These are phyloP conservation scores for Suillus paluster DNA, from an alignment of 768 basidiomycete species.

Conservation along the genomic window DNA sequence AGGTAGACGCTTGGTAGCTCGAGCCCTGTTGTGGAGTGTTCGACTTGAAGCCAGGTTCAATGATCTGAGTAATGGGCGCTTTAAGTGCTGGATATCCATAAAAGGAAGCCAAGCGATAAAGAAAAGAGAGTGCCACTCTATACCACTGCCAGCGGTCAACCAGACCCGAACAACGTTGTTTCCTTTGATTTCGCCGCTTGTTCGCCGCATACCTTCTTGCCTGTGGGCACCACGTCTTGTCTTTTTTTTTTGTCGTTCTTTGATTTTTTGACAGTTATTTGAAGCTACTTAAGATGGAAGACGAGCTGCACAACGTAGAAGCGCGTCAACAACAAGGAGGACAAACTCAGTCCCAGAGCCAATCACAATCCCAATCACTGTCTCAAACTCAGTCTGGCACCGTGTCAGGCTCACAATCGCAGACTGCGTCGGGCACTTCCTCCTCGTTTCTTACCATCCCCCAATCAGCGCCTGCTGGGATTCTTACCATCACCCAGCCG, in stretches of 20 bases:
- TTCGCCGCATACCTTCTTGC: slow-evolving; percentile 7
- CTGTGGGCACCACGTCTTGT: slow-evolving; percentile 2
- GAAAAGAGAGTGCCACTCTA: too few species aligned
- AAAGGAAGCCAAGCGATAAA: slow-evolving; percentile 4
- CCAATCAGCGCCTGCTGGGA: slow-evolving; percentile 58
- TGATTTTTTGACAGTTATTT: slow-evolving; percentile 3
- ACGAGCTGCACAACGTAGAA: background rate
- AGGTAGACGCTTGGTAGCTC: background rate
- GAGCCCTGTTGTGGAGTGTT: background rate
- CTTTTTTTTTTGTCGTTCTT: slow-evolving; percentile 2
- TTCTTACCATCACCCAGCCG: slow-evolving; percentile 78
- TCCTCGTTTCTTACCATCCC: slow-evolving; percentile 44
- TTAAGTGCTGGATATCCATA: slow-evolving; percentile 1
- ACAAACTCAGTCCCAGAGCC: slow-evolving; percentile 1
- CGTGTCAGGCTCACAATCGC: slow-evolving; percentile 11
- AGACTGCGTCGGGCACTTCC: slow-evolving; percentile 12
- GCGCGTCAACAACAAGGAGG: slow-evolving; percentile 13
- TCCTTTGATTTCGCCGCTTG: slow-evolving; percentile 8
- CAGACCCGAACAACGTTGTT: slow-evolving; percentile 11
- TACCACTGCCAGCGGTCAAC: background rate
- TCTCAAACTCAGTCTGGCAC: slow-evolving; percentile 14
- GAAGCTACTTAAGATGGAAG: background rate
- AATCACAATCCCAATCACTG: slow-evolving; percentile 11
- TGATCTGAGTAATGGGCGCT: too few species aligned
- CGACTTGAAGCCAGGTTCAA: too few species aligned